phyloP scores from a whole-genome alignment of 139 green algal species.

The Chlorella vulgaris region DNA sequence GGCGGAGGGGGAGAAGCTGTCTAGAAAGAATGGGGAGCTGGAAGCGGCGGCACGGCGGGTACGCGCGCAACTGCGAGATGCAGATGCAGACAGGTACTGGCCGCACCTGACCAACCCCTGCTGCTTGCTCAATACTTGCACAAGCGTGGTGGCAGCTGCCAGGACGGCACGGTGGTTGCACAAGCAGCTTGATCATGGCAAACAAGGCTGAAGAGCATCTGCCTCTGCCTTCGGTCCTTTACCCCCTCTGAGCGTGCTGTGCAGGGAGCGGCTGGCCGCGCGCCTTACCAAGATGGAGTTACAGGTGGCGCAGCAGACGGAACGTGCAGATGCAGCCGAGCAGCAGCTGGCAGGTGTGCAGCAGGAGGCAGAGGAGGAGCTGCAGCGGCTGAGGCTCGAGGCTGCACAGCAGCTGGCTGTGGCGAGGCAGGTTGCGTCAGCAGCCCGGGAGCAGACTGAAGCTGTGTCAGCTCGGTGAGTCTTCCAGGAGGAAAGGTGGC shows the following conservation, averaged over 20 bases:
- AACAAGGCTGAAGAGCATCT: no score
- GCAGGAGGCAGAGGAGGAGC: conserved; percentile 17
- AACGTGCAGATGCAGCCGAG: conserved; percentile 14
- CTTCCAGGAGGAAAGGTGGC: not conserved
- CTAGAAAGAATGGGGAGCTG: conserved; percentile 52
- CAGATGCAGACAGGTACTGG: conserved; percentile 37
- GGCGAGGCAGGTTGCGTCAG: conserved; percentile 29
- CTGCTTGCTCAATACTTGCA: not conserved
- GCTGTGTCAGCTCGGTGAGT: conserved; percentile 19
- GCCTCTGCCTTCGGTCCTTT: no score
- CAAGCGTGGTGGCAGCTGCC: not conserved
- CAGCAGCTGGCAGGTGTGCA: conserved; percentile 10
- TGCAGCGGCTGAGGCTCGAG: conserved; percentile 2
- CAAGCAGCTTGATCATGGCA: no score
- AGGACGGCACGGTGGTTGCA: not conserved
- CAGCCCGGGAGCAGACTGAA: not conserved
- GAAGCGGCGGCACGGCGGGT: conserved; percentile 34
- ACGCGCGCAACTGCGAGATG: conserved; percentile 21
- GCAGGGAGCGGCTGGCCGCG: conserved; percentile 35
- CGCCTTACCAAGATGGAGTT: conserved; percentile 37
- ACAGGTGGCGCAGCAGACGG: conserved; percentile 15
- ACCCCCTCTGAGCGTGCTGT: not conserved
- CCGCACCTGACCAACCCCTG: not conserved
- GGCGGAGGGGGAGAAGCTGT: conserved; percentile 45
- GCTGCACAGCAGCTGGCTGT: conserved; percentile 17